Base-by-base conservation (phyloP, 83 land plant genomes). In the Picea engelmannii region DNA sequence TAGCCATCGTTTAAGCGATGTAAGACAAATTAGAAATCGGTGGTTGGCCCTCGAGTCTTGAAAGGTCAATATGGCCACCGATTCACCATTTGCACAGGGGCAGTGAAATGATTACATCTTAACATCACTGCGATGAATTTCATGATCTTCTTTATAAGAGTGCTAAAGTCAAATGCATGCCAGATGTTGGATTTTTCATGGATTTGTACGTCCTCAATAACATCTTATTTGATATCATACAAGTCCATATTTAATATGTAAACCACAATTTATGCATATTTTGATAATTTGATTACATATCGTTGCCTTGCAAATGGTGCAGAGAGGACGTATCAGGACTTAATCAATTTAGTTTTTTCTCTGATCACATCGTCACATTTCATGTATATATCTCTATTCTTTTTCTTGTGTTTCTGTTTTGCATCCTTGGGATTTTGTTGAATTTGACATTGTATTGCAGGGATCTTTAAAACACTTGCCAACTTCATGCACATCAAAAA, bases 161-260 rank as follows among this genome's bases (percentile, higher is more conserved):
- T 20, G 66, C 94, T 5, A 85, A 85, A 67, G 94, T 94, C n/a
- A 94, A 94, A 84, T 94, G 96, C 62, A 66, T 94, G 24, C 44
- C 89, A 49, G 96, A 94, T 88, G 96, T 91, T 71, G 96, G 96
- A 16, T 94, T 78, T 71, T 94, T 94, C 78, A 82, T 94, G 52
- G 84, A 94, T 77, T 85, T 76, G 96, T 94, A 89, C 78, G 87
- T 55, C 17, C 13, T 68, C 47, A 61, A 11, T 25, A 49, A 27
- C 69, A 31, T 31, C 78, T 47, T 35, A 1, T 67, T 69, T 63
- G 16, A 38, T 24, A 31, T 2, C 15, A 5, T 44, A 59, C 59
- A 62, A 10, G 5, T 79, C 44, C 64, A 27, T 24, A 18, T 13
- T 47, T 49, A 23, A 20, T 20, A 15, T 68, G 10, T 1, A 21